Conservation (phyloP, 495 filamentous ascomycete species). For the Lasiosphaeris hirsuta region DNA sequence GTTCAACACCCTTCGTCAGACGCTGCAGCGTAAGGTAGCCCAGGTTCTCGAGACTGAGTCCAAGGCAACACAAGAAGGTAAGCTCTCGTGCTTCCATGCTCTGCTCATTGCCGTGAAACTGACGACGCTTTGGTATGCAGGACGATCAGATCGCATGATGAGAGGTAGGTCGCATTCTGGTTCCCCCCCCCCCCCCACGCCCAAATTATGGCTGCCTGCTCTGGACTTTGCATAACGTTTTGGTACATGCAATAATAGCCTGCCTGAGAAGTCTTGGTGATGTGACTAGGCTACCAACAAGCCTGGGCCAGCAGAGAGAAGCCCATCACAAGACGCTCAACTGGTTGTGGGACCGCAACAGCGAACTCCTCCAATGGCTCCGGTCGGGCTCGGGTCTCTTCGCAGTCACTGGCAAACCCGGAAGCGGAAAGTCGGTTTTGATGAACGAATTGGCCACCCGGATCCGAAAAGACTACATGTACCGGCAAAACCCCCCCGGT, state of each 20-base stretch:
- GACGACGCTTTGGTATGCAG: neutral
- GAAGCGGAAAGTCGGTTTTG: slow-evolving; percentile 12
- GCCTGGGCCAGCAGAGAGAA: neutral
- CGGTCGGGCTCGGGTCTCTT: slow-evolving; percentile 1
- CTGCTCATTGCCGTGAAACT: neutral
- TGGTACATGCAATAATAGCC: neutral
- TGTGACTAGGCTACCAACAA: slow-evolving; percentile 12
- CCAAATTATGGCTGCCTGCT: no score
- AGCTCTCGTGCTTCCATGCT: neutral
- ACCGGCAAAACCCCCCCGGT: neutral
- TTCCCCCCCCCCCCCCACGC: no score
- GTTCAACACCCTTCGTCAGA: slow-evolving; percentile 8
- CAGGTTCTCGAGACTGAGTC: slow-evolving; percentile 5
- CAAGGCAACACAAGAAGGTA: neutral
- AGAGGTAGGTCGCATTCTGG: neutral
- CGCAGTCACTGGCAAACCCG: slow-evolving; percentile 11
- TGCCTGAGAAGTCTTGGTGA: slow-evolving; percentile 22
- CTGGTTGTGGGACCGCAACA: slow-evolving; percentile 9
- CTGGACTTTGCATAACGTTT: neutral
- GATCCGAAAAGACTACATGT: slow-evolving; percentile 1
- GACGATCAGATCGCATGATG: slow-evolving; percentile 1
- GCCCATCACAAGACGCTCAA: slow-evolving; percentile 7
- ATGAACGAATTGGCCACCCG: slow-evolving; percentile 11
- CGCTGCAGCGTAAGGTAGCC: slow-evolving; percentile 5
- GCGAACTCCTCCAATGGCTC: slow-evolving; percentile 8